Evolutionary conservation across 768 basidiomycete species (phyloP), one percentile per base, ranked within the genome.

Genomic region (Rhodotorula kratochvilovae): DNA sequence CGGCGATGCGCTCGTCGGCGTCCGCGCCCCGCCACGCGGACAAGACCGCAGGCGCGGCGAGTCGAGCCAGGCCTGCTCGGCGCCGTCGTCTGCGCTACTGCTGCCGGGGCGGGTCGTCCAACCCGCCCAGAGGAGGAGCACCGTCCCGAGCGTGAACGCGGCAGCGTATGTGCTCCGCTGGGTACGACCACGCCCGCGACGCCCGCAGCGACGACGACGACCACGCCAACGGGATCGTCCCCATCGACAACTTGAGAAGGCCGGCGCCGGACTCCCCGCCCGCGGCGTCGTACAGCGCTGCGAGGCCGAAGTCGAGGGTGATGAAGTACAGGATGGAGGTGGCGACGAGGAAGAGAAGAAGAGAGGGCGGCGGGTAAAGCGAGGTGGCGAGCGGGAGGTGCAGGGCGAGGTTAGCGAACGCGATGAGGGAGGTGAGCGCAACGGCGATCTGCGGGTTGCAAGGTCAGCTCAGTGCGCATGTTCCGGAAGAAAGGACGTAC

Each of bases 331-430:
- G 43, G 23, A 50, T 5, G 36, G 53, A 23, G 42, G 43, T 21
- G 56, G 15, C 2, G 45, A 63, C 16, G 63, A 51, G 29, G 65
- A 54, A 65, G 64, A 31, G 29, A 55, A 45, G 42, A 23, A 43
- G 13, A 1, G 45, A 46, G 3, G 45, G 45, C 6, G 29, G 17
- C 39, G 53, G 35, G 17, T 2, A 25, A 21, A 27, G 51, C 7
- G 39, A 25, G 27, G 42, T 42, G 53, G 53, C 19, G 1, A 23
- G 62, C 7, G 21, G 5, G 29, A 39, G 16, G 39, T 42, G 11
- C 29, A 55, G 19, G 36, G n/a, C 39, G 50, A 62, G 50, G 21
- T 35, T 35, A 25, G 51, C 51, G n/a, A 29, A 7, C n/a, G 51
- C 27, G 51, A 51, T 2, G 51, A 16, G 8, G 27, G 25, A 51